Conservation (phyloP, 768 basidiomycete genomes). For the Fistulinella prunicolor region DNA sequence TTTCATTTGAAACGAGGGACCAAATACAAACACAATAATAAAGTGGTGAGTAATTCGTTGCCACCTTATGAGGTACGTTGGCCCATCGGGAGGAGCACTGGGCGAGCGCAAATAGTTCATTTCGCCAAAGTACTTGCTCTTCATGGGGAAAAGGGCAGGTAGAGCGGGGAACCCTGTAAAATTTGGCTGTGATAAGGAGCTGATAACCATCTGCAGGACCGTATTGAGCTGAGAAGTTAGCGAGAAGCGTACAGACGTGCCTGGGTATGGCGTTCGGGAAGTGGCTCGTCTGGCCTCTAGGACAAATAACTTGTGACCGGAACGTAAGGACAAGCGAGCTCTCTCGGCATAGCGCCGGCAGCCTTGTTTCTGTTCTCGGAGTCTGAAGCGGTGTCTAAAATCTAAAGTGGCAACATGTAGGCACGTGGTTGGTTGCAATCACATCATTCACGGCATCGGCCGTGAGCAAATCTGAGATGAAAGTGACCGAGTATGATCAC, state of each 20-base stretch:
- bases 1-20: no score
- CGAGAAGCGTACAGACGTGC: no score
- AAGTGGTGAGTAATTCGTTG: conserved; percentile 27
- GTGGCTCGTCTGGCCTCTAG: not conserved
- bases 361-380: conserved; percentile 5
- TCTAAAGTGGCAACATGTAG: not conserved
- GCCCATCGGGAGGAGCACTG: conserved; percentile 13
- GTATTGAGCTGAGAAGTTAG: not conserved
- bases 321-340: not conserved
- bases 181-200: conserved; percentile 28
- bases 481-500: conserved; percentile 11
- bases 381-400: conserved; percentile 14
- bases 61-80: conserved; percentile 22
- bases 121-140: conserved; percentile 20
- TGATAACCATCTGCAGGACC: conserved; percentile 14
- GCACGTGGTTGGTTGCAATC: conserved; percentile 21
- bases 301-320: not conserved
- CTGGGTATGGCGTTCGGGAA: not conserved
- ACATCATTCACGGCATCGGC: conserved; percentile 21
- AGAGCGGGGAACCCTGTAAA: conserved; percentile 25
- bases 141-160: conserved; percentile 12
- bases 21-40: conserved; percentile 11
- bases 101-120: conserved; percentile 19
- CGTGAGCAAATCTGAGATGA: conserved; percentile 31
- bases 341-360: conserved; percentile 15